phyloP scores from a whole-genome alignment of 306 rosid species.

The Fragaria ananassa region DNA sequence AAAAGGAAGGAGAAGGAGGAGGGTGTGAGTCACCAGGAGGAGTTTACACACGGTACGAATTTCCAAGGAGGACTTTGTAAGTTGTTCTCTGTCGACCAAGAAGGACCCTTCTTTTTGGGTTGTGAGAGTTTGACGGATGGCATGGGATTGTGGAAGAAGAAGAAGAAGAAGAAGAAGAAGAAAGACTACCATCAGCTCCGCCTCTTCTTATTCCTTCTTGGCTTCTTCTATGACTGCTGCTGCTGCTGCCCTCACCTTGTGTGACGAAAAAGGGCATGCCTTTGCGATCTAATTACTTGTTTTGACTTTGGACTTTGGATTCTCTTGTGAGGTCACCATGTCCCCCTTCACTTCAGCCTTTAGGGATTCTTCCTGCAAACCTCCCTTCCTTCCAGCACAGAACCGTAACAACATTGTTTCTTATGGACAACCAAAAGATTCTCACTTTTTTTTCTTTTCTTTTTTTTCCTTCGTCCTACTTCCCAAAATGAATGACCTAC shows the following conservation, averaged over 20 bases:
- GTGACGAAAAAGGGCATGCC: slow-evolving; percentile 19
- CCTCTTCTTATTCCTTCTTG: background rate
- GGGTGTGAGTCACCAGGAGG: background rate
- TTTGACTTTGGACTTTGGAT: slow-evolving; percentile 20
- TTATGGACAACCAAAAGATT: background rate
- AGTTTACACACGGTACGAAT: background rate
- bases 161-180: background rate
- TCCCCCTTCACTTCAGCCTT: background rate
- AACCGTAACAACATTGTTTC: background rate
- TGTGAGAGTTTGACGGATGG: slow-evolving; percentile 28
- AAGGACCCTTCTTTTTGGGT: slow-evolving; percentile 35
- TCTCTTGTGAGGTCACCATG: background rate
- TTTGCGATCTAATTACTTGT: slow-evolving; percentile 30
- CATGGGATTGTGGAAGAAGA: background rate
- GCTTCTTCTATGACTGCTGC: too few relatives aligned
- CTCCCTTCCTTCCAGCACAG: background rate
- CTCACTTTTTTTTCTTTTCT: too few relatives aligned
- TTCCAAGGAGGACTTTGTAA: background rate
- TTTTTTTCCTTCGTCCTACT: background rate
- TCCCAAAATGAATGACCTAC: background rate
- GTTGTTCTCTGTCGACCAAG: slow-evolving; percentile 23
- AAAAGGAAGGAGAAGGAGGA: too few relatives aligned
- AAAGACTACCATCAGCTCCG: background rate
- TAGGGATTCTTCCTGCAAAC: background rate
- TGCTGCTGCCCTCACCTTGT: too few relatives aligned